phyloP scores from a whole-genome alignment of 768 basidiomycete species.

The Russula lepida region DNA sequence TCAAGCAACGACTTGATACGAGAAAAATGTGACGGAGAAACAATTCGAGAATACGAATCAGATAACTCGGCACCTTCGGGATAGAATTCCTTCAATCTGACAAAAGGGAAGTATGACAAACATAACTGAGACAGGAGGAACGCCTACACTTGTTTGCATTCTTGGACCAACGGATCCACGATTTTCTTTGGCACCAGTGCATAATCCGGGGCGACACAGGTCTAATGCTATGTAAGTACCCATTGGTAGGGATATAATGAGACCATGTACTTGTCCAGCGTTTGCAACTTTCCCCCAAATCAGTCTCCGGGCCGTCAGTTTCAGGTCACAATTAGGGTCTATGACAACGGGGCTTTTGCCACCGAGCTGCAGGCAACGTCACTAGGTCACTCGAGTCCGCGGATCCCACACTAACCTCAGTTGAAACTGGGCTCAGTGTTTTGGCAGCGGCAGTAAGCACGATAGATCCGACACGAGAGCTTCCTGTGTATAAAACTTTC shows the following conservation, averaged over 20 bases:
- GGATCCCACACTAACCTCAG: slow-evolving; percentile 34
- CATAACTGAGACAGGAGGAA: background rate
- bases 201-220: slow-evolving; percentile 59
- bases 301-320: slow-evolving; percentile 57
- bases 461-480: slow-evolving; percentile 53
- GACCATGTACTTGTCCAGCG: slow-evolving; percentile 40
- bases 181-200: slow-evolving; percentile 36
- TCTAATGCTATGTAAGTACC: slow-evolving; percentile 31
- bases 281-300: slow-evolving; percentile 77
- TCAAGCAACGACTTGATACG: slow-evolving; percentile 59
- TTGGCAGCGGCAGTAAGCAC: slow-evolving; percentile 71
- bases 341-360: slow-evolving; percentile 73
- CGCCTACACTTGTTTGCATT: slow-evolving; percentile 37
- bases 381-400: background rate
- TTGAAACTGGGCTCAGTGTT: slow-evolving; percentile 57
- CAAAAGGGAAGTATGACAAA: background rate
- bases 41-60: slow-evolving; percentile 42
- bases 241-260: background rate
- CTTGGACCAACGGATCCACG: slow-evolving; percentile 35
- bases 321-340: slow-evolving; percentile 59
- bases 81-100: slow-evolving; percentile 50
- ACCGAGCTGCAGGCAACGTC: slow-evolving; percentile 37
- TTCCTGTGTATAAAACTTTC: slow-evolving; percentile 54
- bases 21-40: slow-evolving; percentile 45
- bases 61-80: slow-evolving; percentile 37